Conservation (phyloP, 257 asterid species). For the Solanum appendiculatum region DNA sequence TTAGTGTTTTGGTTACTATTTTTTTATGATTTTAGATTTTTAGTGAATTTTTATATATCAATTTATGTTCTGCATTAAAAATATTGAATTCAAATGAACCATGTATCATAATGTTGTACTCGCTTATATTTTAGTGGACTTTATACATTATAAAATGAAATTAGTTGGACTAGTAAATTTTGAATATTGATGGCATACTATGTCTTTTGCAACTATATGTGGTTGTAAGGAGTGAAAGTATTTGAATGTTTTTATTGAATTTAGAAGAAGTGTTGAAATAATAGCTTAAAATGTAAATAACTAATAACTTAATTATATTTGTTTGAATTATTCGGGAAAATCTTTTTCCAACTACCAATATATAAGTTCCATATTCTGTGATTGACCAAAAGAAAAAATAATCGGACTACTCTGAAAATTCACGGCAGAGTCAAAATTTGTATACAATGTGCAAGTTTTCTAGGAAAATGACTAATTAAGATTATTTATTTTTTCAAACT, state of each 20-base stretch:
- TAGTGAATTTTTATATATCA: background rate
- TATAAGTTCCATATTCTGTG: background rate
- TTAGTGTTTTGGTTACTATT: background rate
- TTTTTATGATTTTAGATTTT: background rate
- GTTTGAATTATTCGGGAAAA: background rate
- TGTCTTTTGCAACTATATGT: background rate
- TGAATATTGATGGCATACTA: background rate
- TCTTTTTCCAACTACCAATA: background rate
- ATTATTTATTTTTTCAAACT: background rate
- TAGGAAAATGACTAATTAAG: background rate
- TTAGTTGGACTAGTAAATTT: background rate
- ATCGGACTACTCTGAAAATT: background rate
- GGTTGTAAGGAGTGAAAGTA: background rate
- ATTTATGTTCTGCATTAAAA: background rate
- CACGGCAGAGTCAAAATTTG: background rate
- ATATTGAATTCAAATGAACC: background rate
- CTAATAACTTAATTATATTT: background rate
- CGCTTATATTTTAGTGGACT: background rate
- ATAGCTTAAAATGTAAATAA: background rate
- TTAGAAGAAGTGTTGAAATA: background rate
- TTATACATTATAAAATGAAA: background rate
- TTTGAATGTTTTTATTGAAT: background rate
- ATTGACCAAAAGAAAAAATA: background rate
- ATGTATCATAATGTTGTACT: background rate
- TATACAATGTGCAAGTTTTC: background rate